phyloP scores from a whole-genome alignment of 495 filamentous ascomycete genomes.

The Penicillium lagena region DNA sequence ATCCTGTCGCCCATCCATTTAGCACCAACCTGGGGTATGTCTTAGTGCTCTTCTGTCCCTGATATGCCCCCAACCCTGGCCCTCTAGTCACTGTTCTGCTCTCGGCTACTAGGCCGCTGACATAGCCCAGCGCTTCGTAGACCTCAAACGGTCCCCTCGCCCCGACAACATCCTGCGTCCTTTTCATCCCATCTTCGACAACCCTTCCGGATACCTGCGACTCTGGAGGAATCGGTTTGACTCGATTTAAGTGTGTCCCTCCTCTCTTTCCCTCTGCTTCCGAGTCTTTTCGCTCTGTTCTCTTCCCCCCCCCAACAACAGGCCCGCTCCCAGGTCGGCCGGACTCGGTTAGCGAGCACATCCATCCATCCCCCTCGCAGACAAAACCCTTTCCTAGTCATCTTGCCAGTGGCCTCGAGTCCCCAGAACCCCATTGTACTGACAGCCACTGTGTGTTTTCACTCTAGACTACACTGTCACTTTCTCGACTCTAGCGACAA shows the following conservation, averaged over 20 bases:
- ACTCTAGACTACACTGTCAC: constrained; percentile 18
- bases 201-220: constrained; percentile 24
- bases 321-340: constrained; percentile 21
- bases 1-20: neutral
- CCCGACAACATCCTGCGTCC: constrained; percentile 1
- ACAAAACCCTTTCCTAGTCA: constrained; percentile 11
- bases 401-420: constrained; percentile 5
- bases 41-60: constrained; percentile 3
- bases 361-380: constrained; percentile 17
- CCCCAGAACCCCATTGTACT: constrained; percentile 19
- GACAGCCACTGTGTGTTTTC: constrained; percentile 13
- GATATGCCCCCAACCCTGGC: neutral
- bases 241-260: constrained; percentile 31
- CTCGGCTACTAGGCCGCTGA: constrained; percentile 35
- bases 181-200: constrained; percentile 6
- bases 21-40: constrained; percentile 13
- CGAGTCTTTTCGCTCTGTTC: constrained; percentile 26
- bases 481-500: constrained; percentile 37
- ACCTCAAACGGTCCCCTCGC: constrained; percentile 26
- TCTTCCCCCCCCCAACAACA: constrained; percentile 20
- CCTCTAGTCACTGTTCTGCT: constrained; percentile 2
- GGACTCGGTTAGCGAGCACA: constrained; percentile 24
- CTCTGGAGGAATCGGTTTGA: constrained; percentile 16
- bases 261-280: constrained; percentile 33
- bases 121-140: constrained; percentile 39